Base-by-base conservation (phyloP, 129 eudicot genomes). In the Dittrichia graveolens region DNA sequence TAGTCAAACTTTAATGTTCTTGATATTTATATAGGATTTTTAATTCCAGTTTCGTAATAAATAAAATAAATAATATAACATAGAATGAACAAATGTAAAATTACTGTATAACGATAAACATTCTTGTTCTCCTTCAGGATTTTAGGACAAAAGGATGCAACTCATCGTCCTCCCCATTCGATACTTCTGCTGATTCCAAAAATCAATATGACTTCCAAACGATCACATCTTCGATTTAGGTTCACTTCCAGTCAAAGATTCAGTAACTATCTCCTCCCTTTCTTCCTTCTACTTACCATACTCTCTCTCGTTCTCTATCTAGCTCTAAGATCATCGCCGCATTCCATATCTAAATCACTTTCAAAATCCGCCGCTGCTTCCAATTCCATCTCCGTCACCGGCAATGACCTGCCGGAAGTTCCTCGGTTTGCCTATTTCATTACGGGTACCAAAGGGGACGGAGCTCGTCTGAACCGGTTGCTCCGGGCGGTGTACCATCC, bases 361-460 rank as follows among this genome's bases (percentile, higher is more conserved):
- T 5, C 75, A 31, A 60, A 34, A 47, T 37, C 78, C 71, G 13
- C 14, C 66, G n/a, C 40, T 19, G 40, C 54, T 61, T 62, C 62
- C 11, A 45, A 5, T 31, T 49, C 84, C 65, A 49, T 14, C 42
- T 19, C 82, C 79, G 64, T 5, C 34, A 37, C 62, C 6, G 11
- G n/a, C 64, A 38, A 7, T 34, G 38, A 10, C 72, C 16, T 75
- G 44, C 96, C 97, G 0, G 71, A 57, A 24, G 10, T 84, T 19
- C 97, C 95, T 31, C 83, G 88, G 43, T 79, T 91, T 19, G 97
- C 97, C 0, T 91, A 91, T 79, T 77, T 86, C 71, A 84, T 91
- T 31, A 82, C 97, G 13, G 97, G 97, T 1, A 69, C 94, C 0
- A 65, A 31, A 38, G 91, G 91, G 24, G 96, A 91, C 16, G 83